Evolutionary conservation across 2,329 filamentous ascomycete genomes (phyloP).

Genomic region (Stemphylium vesicarium): DNA sequence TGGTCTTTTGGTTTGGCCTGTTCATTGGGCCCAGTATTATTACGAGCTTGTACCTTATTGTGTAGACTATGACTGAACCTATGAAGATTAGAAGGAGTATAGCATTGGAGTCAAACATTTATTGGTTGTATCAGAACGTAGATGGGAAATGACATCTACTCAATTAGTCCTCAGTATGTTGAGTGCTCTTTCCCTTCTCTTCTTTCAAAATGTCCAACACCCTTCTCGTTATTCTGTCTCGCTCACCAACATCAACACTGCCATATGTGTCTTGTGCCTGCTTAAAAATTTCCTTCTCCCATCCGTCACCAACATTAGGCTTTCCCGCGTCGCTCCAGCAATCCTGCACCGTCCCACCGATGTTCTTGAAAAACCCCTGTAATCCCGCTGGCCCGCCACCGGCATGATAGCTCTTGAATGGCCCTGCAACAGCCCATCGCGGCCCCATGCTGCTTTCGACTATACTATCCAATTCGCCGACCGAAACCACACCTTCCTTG

Average conservation of each 20-base stretch:
- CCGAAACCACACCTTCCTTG: conserved; percentile 58
- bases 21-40: conserved; percentile 75
- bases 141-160: background rate
- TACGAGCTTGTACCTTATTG: conserved; percentile 59
- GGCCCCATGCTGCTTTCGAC: conserved; percentile 37
- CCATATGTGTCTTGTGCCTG: conserved; percentile 59
- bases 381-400: conserved; percentile 63
- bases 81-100: background rate
- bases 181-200: conserved; percentile 23
- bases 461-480: conserved; percentile 61
- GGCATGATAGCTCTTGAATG: conserved; percentile 65
- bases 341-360: conserved; percentile 61
- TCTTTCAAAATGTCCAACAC: conserved; percentile 49
- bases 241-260: conserved; percentile 47
- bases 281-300: conserved; percentile 55
- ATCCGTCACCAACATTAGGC: conserved; percentile 51
- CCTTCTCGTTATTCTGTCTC: conserved; percentile 52
- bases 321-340: conserved; percentile 60
- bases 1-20: conserved; percentile 80
- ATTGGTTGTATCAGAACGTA: background rate
- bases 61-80: conserved; percentile 31
- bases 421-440: conserved; percentile 50
- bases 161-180: background rate
- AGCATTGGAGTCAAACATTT: background rate
- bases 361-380: conserved; percentile 61